Conservation (phyloP, 768 basidiomycete genomes). For the Rhodotorula paludigena region DNA sequence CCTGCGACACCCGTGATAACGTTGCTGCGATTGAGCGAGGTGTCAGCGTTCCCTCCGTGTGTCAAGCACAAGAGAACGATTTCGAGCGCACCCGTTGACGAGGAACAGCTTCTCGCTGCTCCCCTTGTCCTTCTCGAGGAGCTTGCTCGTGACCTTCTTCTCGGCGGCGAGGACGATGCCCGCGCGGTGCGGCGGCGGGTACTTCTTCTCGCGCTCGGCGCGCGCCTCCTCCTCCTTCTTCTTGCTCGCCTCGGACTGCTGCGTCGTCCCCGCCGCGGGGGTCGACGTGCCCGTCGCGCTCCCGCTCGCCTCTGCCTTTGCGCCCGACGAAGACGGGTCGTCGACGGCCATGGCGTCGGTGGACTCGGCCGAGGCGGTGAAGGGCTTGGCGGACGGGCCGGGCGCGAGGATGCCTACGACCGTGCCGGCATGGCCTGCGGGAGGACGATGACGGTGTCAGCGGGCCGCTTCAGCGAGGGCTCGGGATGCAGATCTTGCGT, state of each 20-base stretch:
- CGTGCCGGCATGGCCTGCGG: slow-evolving; percentile 48
- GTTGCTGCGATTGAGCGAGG: slow-evolving; percentile 57
- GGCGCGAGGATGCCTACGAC: slow-evolving; percentile 81
- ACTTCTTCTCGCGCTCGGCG: slow-evolving; percentile 36
- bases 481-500: no score
- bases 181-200: slow-evolving; percentile 53
- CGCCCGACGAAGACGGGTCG: slow-evolving; percentile 1
- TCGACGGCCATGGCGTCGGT: slow-evolving; percentile 37
- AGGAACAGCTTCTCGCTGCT: slow-evolving; percentile 98
- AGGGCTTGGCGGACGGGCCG: slow-evolving; percentile 40
- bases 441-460: not conserved
- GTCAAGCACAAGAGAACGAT: not conserved
- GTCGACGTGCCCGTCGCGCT: not conserved
- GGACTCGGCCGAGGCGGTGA: slow-evolving; percentile 26
- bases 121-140: slow-evolving; percentile 89
- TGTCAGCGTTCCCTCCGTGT: not conserved
- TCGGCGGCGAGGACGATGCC: slow-evolving; percentile 89
- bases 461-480: not conserved
- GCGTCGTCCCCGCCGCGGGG: slow-evolving; percentile 6
- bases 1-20: slow-evolving; percentile 93
- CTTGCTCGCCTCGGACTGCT: slow-evolving; percentile 24
- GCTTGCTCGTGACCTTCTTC: slow-evolving; percentile 97
- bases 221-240: slow-evolving; percentile 39
- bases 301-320: not conserved
- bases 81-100: slow-evolving; percentile 62